These are phyloP conservation scores for Hapsidospora chrysogenum DNA, from an alignment of 495 filamentous ascomycete genomes.

Conservation along the genomic window DNA sequence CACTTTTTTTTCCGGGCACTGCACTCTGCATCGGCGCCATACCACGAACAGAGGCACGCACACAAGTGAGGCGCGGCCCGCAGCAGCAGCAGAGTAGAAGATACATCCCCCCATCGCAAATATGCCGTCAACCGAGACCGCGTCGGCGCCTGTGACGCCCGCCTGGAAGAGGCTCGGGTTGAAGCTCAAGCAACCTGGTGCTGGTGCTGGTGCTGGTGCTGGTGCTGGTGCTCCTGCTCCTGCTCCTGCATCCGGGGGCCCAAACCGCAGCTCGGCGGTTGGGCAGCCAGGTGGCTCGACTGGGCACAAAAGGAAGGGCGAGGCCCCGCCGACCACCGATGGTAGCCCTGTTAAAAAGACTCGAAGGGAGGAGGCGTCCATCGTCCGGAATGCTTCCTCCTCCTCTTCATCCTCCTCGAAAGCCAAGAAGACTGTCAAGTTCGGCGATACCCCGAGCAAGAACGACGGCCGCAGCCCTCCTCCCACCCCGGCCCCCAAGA, in stretches of 20 bases:
- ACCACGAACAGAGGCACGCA: too few species aligned
- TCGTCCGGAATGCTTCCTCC: not conserved
- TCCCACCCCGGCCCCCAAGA: slow-evolving; percentile 6
- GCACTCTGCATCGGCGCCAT: too few species aligned
- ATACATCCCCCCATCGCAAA: too few species aligned
- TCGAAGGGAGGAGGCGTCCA: slow-evolving; percentile 8
- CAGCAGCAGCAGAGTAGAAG: too few species aligned
- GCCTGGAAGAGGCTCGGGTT: slow-evolving; percentile 66
- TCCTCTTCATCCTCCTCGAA: slow-evolving; percentile 6
- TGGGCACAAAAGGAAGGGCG: slow-evolving; percentile 18
- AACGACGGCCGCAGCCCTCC: slow-evolving; percentile 13
- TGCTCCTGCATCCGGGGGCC: slow-evolving; percentile 5
- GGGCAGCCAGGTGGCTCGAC: slow-evolving; percentile 6
- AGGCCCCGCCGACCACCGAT: not conserved
- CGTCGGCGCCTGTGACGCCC: too few species aligned
- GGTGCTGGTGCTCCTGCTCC: slow-evolving; percentile 16
- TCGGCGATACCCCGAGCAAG: slow-evolving; percentile 52
- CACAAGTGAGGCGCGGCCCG: too few species aligned
- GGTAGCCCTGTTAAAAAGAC: slow-evolving; percentile 8
- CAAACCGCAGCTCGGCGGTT: slow-evolving; percentile 2
- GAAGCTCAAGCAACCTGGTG: slow-evolving; percentile 46
- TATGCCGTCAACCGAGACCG: too few species aligned
- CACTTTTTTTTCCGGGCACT: too few species aligned
- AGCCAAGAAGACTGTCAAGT: slow-evolving; percentile 57
- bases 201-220: slow-evolving; percentile 37